Evolutionary conservation across 78 protist genomes (phyloP).

Genomic region (Emiliania huxleyi): DNA sequence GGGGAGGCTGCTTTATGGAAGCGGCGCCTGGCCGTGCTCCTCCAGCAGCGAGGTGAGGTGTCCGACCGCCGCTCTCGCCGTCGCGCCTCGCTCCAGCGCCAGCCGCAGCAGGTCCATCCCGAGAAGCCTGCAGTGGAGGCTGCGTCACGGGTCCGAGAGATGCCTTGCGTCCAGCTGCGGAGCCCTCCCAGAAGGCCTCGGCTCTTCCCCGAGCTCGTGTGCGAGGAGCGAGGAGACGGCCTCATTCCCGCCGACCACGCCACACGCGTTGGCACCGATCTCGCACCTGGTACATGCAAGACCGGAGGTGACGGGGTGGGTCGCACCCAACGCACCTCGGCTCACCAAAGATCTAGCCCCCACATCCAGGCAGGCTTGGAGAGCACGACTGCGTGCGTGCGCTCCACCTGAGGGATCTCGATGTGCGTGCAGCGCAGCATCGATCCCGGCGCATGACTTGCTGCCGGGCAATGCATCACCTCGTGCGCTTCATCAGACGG

Average conservation of each 20-base stretch:
- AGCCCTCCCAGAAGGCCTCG: no score
- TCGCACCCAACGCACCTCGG: no score
- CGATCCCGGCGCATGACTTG: background rate
- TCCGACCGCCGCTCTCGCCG: background rate
- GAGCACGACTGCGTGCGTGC: background rate
- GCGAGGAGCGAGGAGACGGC: background rate
- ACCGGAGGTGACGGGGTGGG: no score
- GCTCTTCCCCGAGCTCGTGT: background rate
- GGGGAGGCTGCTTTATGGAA: no score
- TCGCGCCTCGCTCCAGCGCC: background rate
- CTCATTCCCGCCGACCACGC: background rate
- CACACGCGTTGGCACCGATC: background rate
- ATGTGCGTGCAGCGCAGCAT: background rate
- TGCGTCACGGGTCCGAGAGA: no score
- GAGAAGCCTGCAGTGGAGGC: no score
- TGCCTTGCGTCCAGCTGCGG: no score
- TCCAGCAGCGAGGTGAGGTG: no score
- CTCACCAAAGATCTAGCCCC: no score
- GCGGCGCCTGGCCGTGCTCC: no score
- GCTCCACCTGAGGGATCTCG: background rate
- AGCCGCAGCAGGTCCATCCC: constrained; percentile 4
- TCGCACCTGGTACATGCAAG: no score
- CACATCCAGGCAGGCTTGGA: background rate
- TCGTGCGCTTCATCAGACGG: background rate
- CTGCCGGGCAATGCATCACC: background rate